A percentile compares a stretch with the other conserved stretches of the same genome.
Conservation (phyloP, 2,329 filamentous ascomycete genomes). For the Lachnellula willkommii region DNA sequence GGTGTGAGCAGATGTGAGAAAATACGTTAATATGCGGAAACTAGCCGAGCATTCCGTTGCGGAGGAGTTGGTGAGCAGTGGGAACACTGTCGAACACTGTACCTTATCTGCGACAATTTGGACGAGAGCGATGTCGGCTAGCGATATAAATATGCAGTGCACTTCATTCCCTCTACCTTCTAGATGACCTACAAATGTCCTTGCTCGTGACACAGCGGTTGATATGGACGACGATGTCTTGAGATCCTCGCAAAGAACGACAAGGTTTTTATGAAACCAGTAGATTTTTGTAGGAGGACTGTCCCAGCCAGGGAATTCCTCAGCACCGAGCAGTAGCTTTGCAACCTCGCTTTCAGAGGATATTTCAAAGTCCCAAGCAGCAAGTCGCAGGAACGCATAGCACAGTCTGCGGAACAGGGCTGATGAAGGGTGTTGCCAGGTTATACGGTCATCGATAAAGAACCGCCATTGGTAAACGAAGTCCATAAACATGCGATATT, state of each 20-base stretch:
- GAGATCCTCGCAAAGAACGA: conserved; percentile 9
- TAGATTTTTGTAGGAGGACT: conserved; percentile 8
- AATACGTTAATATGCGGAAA: conserved; percentile 6
- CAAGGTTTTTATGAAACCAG: conserved; percentile 10
- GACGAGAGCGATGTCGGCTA: conserved; percentile 2
- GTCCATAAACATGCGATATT: conserved; percentile 8
- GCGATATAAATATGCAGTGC: conserved; percentile 4
- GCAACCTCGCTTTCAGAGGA: conserved; percentile 11
- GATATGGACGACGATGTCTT: conserved; percentile 8
- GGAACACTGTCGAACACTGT: conserved; percentile 4
- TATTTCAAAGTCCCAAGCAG: conserved; percentile 8
- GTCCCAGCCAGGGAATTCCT: conserved; percentile 3
- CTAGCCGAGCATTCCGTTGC: conserved; percentile 4
- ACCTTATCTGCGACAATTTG: conserved; percentile 6
- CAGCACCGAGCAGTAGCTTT: conserved; percentile 2
- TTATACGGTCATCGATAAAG: conserved; percentile 4
- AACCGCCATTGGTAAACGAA: conserved; percentile 10
- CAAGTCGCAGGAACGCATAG: conserved; percentile 7
- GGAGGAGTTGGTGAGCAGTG: conserved; percentile 3
- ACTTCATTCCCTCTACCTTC: conserved; percentile 3
- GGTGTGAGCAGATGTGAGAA: neutral
- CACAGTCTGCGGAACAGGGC: conserved; percentile 6
- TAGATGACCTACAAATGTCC: conserved; percentile 3
- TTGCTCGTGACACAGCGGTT: conserved; percentile 6
- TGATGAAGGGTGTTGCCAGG: conserved; percentile 7